Base-by-base conservation (phyloP, 75 land plant genomes). In the Cunninghamia lanceolata region DNA sequence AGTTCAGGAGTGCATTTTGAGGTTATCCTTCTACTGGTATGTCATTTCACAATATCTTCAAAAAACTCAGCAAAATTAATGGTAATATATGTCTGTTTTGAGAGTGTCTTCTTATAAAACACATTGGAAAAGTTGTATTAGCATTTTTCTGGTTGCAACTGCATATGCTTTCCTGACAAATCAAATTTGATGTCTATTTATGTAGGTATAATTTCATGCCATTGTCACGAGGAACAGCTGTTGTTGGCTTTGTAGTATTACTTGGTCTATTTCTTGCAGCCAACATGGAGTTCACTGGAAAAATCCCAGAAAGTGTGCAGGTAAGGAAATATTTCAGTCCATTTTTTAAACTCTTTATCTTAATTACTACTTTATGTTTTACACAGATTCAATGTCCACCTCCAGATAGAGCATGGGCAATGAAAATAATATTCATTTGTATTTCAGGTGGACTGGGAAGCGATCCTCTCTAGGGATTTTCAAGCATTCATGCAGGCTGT, bases 181-280 rank as follows among this genome's bases (percentile, higher is more conserved):
- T 80, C 15, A 11, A 25, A 10, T 43, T 28, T 80, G 50, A 80
- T 17, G 30, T 80, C 47, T 30, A 45, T 43, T 45, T 42, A n/a
- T 30, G 46, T 92, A 97, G 99, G 99, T 97, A 96, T 88, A 97
- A 97, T 86, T 97, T 97, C 85, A 97, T 97, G 99, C 99, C 99
- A 68, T 88, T 97, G 8, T 92, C 98, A 83, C 90, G 99, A 85
- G 99, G 99, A 32, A 91, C 98, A 84, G 94, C 99, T 50, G 95
- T 52, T 15, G 95, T 96, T 86, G 99, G 99, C n/a, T 96, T 94
- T 83, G 83, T 94, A 7, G 96, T 95, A 43, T 82, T 97, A 88
- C 93, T 96, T 21, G 99, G 99, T 21, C 85, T 97, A 83, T 88
- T 94, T 86, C 95, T 97, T 73, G 95, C 99, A 39, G 95, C 94